Conservation (phyloP, 31 red algal genomes). For the Asparagopsis taxiformis region DNA sequence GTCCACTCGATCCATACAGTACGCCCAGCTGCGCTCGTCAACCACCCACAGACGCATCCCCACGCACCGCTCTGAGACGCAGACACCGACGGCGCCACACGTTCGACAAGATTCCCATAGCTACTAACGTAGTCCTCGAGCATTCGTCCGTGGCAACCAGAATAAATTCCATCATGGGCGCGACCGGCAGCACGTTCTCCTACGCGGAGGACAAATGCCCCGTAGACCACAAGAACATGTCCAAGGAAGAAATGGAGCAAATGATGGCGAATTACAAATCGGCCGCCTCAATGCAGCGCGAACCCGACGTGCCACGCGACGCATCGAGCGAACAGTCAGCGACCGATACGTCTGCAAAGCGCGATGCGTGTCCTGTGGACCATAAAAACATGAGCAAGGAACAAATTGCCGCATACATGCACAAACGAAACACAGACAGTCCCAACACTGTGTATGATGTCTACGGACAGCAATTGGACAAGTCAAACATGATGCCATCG, state of each 20-base stretch:
- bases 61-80: too few species aligned
- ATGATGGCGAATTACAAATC: slow-evolving; percentile 31
- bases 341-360: neutral
- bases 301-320: neutral
- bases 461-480: slow-evolving; percentile 70
- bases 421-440: neutral
- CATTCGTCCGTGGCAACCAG: too few species aligned
- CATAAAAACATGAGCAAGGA: slow-evolving; percentile 2
- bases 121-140: too few species aligned
- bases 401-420: neutral
- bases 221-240: slow-evolving; percentile 59
- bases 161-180: neutral
- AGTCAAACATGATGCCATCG: slow-evolving; percentile 75
- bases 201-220: slow-evolving; percentile 42
- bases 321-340: neutral
- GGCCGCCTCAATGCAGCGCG: neutral
- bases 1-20: too few species aligned
- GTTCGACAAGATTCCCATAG: too few species aligned
- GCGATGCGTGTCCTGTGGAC: neutral
- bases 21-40: too few species aligned
- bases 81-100: too few species aligned
- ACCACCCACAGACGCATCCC: too few species aligned
- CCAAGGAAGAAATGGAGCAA: slow-evolving; percentile 23
- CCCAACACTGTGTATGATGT: slow-evolving; percentile 73
- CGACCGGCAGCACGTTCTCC: neutral